Conservation (phyloP, 2,329 filamentous ascomycete genomes). For the Aspergillus caelatus region DNA sequence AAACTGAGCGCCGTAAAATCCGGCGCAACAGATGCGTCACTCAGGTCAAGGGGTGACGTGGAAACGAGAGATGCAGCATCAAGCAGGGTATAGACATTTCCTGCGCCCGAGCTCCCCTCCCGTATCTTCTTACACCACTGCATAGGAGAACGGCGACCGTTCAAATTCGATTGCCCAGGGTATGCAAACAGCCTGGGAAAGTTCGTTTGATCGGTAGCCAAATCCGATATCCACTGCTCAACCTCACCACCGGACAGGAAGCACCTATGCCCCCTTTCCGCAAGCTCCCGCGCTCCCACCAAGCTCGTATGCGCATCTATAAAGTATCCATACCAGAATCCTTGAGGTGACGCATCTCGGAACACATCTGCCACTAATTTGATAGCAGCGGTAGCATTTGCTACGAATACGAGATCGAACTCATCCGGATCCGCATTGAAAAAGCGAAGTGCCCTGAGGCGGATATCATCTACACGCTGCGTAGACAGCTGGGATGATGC, state of each 20-base stretch:
- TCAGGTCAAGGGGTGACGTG: conserved; percentile 74
- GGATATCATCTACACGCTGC: conserved; percentile 72
- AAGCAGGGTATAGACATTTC: conserved; percentile 68
- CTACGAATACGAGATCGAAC: conserved; percentile 88
- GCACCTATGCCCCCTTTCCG: conserved; percentile 62
- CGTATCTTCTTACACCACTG: conserved; percentile 64
- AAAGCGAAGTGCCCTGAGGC: conserved; percentile 71
- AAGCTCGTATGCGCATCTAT: conserved; percentile 83
- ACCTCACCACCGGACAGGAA: conserved; percentile 67
- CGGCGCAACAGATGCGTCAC: conserved; percentile 62
- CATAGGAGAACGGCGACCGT: conserved; percentile 74
- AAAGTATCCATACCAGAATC: conserved; percentile 84
- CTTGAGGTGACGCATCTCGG: conserved; percentile 61
- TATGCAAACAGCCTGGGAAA: conserved; percentile 68
- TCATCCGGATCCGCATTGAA: conserved; percentile 79
- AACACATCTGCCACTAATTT: conserved; percentile 84
- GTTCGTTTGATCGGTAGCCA: conserved; percentile 18
- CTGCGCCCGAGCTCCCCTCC: conserved; percentile 26
- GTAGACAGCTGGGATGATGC: conserved; percentile 77
- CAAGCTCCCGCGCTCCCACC: conserved; percentile 76
- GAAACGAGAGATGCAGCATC: conserved; percentile 83
- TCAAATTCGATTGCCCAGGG: conserved; percentile 91
- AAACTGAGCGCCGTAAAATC: conserved; percentile 89
- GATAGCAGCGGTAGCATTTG: conserved; percentile 88
- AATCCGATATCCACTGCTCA: conserved; percentile 62